phyloP scores from a whole-genome alignment of 441 rosid genomes.

The Gossypium schwendimanii region DNA sequence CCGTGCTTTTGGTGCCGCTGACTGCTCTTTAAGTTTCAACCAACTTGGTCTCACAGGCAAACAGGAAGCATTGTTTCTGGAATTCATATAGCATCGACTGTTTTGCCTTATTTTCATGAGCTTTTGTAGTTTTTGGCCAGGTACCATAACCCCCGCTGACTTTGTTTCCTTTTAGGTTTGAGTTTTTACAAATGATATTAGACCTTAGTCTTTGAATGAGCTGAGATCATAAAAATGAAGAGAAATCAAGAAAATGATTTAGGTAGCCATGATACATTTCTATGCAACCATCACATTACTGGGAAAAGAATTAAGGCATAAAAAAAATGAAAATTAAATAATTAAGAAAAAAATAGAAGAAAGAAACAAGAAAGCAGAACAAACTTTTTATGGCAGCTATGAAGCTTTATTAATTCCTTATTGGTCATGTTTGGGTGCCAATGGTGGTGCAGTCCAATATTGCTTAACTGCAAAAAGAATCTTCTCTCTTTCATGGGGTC shows the following conservation, averaged over 20 bases:
- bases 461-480: slow-evolving; percentile 44
- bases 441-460: slow-evolving; percentile 48
- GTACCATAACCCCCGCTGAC: background rate
- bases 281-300: background rate
- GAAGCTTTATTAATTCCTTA: slow-evolving; percentile 9
- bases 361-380: background rate
- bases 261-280: background rate
- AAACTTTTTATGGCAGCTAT: background rate
- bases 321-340: background rate
- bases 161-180: background rate
- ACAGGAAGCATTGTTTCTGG: slow-evolving; percentile 76
- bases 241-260: background rate
- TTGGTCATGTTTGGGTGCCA: slow-evolving; percentile 14
- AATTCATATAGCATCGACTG: slow-evolving; percentile 38
- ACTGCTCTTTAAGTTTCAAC: slow-evolving; percentile 45
- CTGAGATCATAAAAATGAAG: background rate
- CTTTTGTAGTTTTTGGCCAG: background rate
- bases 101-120: background rate
- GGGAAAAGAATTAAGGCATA: background rate
- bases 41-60: slow-evolving; percentile 63
- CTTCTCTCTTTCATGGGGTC: slow-evolving; percentile 50
- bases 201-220: background rate
- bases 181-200: background rate
- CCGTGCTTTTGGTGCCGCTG: slow-evolving; percentile 37
- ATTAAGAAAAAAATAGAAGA: background rate